Percentiles rank a stretch among this genome's conserved stretches.
Evolutionary conservation across 179 eudicot species (phyloP).

Genomic region (Corrigiola litoralis): DNA sequence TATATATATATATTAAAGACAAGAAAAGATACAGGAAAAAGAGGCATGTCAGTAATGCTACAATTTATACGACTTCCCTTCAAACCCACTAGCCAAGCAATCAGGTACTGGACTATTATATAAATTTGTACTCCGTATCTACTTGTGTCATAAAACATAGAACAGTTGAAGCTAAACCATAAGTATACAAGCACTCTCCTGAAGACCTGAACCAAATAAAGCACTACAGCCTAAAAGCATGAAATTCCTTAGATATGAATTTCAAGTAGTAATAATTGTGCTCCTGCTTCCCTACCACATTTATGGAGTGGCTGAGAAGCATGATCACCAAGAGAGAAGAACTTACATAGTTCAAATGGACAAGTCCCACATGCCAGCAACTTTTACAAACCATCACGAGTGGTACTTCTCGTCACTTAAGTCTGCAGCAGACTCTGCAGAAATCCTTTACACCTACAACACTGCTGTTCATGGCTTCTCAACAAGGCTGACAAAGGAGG

Average conservation of each 20-base stretch:
- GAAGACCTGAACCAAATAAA: not conserved
- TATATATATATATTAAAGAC: too few species aligned
- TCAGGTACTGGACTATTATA: not conserved
- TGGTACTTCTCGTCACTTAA: slow-evolving; percentile 63
- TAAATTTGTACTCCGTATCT: too few species aligned
- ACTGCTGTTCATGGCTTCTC: slow-evolving; percentile 72
- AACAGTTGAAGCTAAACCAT: not conserved
- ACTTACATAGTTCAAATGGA: slow-evolving; percentile 85
- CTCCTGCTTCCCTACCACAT: slow-evolving; percentile 26
- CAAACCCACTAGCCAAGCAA: slow-evolving; percentile 6
- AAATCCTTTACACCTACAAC: slow-evolving; percentile 58
- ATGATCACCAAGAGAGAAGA: slow-evolving; percentile 20
- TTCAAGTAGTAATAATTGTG: slow-evolving; percentile 15
- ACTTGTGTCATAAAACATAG: not conserved
- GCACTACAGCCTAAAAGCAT: slow-evolving; percentile 9
- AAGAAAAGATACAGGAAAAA: not conserved
- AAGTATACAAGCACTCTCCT: too few species aligned
- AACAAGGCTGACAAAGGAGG: slow-evolving; percentile 50
- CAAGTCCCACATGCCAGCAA: slow-evolving; percentile 53
- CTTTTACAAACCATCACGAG: slow-evolving; percentile 39
- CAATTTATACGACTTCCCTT: slow-evolving; percentile 9
- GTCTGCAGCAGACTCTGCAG: slow-evolving; percentile 48
- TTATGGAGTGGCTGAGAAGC: slow-evolving; percentile 22
- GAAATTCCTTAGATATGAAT: slow-evolving; percentile 28
- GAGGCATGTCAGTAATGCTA: not conserved